Evolutionary conservation across 192 early-diverging fungal genomes (phyloP).

Genomic region (Entrophospora sp.): DNA sequence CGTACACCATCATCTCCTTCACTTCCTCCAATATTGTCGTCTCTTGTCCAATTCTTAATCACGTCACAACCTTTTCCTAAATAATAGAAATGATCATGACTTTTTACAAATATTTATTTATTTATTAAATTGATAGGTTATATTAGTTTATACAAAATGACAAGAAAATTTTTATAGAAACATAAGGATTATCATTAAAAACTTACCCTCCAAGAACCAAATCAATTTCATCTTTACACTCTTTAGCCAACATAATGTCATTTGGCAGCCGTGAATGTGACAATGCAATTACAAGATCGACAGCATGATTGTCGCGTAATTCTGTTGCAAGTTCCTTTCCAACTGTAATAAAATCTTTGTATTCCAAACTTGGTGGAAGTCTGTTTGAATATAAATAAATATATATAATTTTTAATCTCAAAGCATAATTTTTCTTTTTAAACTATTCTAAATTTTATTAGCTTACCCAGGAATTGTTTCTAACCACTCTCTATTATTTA

Average conservation of each 20-base stretch:
- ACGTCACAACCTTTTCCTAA: constrained; percentile 41
- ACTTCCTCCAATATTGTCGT: constrained; percentile 29
- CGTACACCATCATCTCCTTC: constrained; percentile 28
- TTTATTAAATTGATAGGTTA: background rate
- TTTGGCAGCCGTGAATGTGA: constrained; percentile 67
- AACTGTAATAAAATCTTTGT: constrained; percentile 46
- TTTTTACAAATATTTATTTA: background rate
- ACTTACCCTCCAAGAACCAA: constrained; percentile 54
- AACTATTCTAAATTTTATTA: background rate
- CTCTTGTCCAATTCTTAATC: constrained; percentile 31
- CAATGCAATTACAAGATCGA: constrained; percentile 60
- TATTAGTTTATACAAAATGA: background rate
- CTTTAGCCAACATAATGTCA: constrained; percentile 47
- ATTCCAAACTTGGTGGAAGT: constrained; percentile 46
- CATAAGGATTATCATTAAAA: constrained; percentile 5
- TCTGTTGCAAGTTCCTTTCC: constrained; percentile 31
- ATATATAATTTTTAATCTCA: no score
- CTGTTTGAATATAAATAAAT: constrained; percentile 7
- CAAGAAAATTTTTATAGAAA: background rate
- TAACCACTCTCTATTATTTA: constrained; percentile 60
- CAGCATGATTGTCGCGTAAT: constrained; percentile 35
- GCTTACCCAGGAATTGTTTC: constrained; percentile 49
- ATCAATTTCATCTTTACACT: constrained; percentile 48
- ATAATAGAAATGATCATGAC: constrained; percentile 65
- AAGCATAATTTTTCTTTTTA: background rate